phyloP scores from a whole-genome alignment of 78 protist genomes.

The Isochrysis galbana region DNA sequence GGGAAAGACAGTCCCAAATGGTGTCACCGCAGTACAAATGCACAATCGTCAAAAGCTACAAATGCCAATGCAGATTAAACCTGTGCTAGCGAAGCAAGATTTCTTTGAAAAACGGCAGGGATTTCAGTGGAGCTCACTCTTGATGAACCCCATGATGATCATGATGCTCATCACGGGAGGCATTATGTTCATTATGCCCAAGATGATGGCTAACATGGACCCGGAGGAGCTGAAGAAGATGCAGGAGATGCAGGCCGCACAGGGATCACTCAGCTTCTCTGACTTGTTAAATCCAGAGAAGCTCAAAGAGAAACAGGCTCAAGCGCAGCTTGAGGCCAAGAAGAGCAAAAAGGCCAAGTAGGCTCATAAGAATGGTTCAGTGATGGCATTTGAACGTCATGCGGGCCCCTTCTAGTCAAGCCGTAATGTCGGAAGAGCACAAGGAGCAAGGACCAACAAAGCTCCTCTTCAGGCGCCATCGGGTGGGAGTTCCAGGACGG shows the following conservation, averaged over 20 bases:
- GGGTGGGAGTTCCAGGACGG: too few species aligned
- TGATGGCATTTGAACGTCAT: too few species aligned
- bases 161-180: not conserved
- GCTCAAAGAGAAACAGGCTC: not conserved
- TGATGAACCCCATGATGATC: not conserved
- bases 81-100: not conserved
- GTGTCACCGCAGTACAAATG: not conserved
- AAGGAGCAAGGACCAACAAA: too few species aligned
- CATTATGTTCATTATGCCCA: not conserved
- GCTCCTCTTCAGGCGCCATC: too few species aligned
- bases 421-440: too few species aligned
- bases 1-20: not conserved
- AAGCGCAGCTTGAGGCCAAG: not conserved
- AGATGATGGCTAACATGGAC: slow-evolving; percentile 13
- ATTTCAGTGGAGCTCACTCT: not conserved
- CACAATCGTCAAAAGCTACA: not conserved
- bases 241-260: not conserved
- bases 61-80: not conserved
- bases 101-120: slow-evolving; percentile 15
- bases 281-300: not conserved
- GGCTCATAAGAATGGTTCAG: too few species aligned
- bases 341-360: not conserved
- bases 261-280: not conserved
- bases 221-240: slow-evolving; percentile 21
- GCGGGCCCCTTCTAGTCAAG: too few species aligned